Evolutionary conservation across 208 protist species (phyloP).

Genomic region (Trypanosoma rangeli): DNA sequence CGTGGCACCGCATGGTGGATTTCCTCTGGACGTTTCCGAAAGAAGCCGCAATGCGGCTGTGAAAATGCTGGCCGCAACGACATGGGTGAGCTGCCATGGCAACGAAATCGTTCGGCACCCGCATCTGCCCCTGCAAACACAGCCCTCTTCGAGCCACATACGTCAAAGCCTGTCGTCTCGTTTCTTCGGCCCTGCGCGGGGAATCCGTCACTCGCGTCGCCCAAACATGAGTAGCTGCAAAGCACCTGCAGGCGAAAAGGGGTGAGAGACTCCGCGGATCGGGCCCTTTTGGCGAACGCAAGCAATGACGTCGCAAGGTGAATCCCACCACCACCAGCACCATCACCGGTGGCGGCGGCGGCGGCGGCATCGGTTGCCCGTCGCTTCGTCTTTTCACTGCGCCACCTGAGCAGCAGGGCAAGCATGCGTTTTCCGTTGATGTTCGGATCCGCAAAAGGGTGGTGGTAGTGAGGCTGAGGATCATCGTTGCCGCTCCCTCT

Average conservation of each 20-base stretch:
- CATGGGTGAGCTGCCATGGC: background rate
- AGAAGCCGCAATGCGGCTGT: background rate
- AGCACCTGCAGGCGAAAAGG: slow-evolving; percentile 18
- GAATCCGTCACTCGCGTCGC: background rate
- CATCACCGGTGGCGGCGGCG: background rate
- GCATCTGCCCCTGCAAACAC: background rate
- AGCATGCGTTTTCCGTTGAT: slow-evolving; percentile 28
- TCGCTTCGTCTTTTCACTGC: slow-evolving; percentile 23
- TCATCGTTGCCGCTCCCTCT: background rate
- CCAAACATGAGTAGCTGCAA: background rate
- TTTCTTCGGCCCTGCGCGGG: background rate
- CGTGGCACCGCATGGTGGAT: background rate
- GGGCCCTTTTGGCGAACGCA: slow-evolving; percentile 10
- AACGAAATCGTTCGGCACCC: too few species aligned
- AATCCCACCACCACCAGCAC: background rate
- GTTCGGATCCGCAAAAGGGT: slow-evolving; percentile 6
- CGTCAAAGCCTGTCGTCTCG: background rate
- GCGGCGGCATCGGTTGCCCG: background rate
- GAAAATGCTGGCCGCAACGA: background rate
- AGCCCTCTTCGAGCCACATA: background rate
- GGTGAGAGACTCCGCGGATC: slow-evolving; percentile 27
- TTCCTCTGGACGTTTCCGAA: background rate
- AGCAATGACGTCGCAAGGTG: slow-evolving; percentile 4
- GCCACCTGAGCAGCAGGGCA: slow-evolving; percentile 15
- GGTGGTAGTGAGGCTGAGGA: too few species aligned